phyloP scores from a whole-genome alignment of 1,284 basidiomycete genomes.

The Apiotrichum laibachii region DNA sequence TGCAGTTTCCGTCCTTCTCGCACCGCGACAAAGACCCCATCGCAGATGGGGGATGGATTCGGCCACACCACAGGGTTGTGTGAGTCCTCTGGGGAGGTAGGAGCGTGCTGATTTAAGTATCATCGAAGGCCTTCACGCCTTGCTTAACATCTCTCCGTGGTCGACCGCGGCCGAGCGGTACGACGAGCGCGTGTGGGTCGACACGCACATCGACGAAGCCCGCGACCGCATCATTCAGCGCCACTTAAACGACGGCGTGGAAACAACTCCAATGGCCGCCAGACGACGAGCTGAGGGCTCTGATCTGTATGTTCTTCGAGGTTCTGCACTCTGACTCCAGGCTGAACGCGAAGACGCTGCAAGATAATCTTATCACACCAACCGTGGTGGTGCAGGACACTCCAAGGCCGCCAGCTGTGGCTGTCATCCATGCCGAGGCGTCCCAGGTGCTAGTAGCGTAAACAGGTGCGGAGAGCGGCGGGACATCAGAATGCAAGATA shows the following conservation, averaged over 20 bases:
- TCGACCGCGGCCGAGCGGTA: slow-evolving; percentile 4
- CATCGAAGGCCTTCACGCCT: slow-evolving; percentile 14
- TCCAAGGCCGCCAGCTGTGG: too few relatives aligned
- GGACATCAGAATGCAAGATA: too few relatives aligned
- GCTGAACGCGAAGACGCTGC: slow-evolving; percentile 12
- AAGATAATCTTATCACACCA: slow-evolving; percentile 3
- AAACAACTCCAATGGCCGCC: slow-evolving; percentile 8
- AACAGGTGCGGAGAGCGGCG: too few relatives aligned
- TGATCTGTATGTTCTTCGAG: slow-evolving; percentile 6
- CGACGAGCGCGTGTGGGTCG: slow-evolving; percentile 15
- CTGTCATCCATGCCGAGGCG: too few relatives aligned
- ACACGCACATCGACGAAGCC: slow-evolving; percentile 3
- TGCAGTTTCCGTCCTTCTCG: slow-evolving; percentile 15
- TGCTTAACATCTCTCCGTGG: slow-evolving; percentile 12
- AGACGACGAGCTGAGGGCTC: slow-evolving; percentile 8
- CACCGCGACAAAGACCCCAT: slow-evolving; percentile 18
- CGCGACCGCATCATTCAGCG: slow-evolving; percentile 10
- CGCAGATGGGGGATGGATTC: slow-evolving; percentile 1
- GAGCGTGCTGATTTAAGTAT: slow-evolving; percentile 4
- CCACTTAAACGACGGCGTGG: slow-evolving; percentile 14
- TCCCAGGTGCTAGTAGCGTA: too few relatives aligned
- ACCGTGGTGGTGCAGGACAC: slow-evolving; percentile 3
- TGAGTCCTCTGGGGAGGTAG: background rate
- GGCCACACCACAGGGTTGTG: slow-evolving; percentile 7
- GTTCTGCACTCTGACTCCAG: slow-evolving; percentile 1